Evolutionary conservation across 2,329 filamentous ascomycete genomes (phyloP), one percentile per base, ranked within the genome.

Genomic region (Akanthomyces dipterigenus): DNA sequence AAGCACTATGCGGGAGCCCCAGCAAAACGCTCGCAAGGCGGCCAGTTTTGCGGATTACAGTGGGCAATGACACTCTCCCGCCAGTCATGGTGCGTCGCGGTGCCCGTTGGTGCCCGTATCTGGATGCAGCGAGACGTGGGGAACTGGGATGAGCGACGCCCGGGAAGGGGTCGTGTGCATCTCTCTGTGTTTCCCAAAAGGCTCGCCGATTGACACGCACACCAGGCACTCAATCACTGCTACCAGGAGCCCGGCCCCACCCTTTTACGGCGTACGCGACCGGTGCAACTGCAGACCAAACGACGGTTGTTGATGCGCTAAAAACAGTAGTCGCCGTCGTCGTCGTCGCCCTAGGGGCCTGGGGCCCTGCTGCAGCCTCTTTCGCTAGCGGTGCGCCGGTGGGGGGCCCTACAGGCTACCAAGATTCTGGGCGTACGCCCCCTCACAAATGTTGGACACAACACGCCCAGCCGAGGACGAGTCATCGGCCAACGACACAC

Each of bases 401-500:
- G 51, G 36, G 36, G 51, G 28, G 51, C 51, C 36, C 51, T 43
- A 55, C 14, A 3, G 16, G 24, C 34, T 34, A 31, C 31, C 24
- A 42, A 14, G 38, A 40, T 16, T 24, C 22, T 22, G 28, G 54
- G 36, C 54, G 26, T 34, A 11, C 38, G 28, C 43, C 55, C 34
- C 18, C 20, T 50, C 56, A 43, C 56, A 59, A 59, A 22, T 51
- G 56, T 43, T 50, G 46, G 46, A 58, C 26, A 56, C 54, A 26
- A 43, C 53, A 34, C 24, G 18, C 43, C n/a, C 43, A 38, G 43
- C 24, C 34, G 22, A 18, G 24, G 28, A 18, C 56, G 56, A 59
- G 56, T 59, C 56, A 59, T 59, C 56, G 56, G 56, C 56, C 46
- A 43, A 51, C 56, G n/a, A n/a, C 56, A 59, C 18, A 43, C 45